These are phyloP conservation scores for Cyclotella baltica DNA, from an alignment of 108 stramenopile species.

Conservation along the genomic window DNA sequence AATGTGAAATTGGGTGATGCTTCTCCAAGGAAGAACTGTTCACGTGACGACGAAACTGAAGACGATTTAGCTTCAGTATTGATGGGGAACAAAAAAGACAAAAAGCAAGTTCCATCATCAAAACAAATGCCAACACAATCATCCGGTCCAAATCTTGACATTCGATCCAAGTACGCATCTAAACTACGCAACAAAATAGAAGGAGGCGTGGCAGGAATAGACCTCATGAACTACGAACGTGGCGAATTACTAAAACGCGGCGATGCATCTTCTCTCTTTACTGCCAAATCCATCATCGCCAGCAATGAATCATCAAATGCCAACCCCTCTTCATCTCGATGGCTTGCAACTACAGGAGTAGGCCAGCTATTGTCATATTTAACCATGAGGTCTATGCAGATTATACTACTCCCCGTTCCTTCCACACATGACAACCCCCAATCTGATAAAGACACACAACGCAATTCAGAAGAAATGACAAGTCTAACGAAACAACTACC, in stretches of 20 bases:
- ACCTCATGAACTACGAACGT: slow-evolving; percentile 72
- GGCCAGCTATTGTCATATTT: slow-evolving; percentile 71
- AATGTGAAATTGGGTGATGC: slow-evolving; percentile 58
- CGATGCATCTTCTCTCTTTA: slow-evolving; percentile 81
- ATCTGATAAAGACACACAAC: slow-evolving; percentile 37
- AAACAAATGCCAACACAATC: background rate
- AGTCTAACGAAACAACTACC: slow-evolving; percentile 71
- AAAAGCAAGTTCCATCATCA: slow-evolving; percentile 5
- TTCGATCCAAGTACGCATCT: slow-evolving; percentile 82
- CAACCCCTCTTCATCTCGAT: slow-evolving; percentile 47
- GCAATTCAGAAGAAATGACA: slow-evolving; percentile 53
- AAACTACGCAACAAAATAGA: slow-evolving; percentile 67
- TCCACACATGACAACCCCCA: slow-evolving; percentile 33
- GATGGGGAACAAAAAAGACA: slow-evolving; percentile 18
- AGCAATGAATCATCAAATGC: slow-evolving; percentile 15
- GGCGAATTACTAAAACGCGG: slow-evolving; percentile 54
- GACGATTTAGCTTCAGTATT: slow-evolving; percentile 56
- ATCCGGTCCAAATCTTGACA: slow-evolving; percentile 43
- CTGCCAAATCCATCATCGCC: slow-evolving; percentile 63
- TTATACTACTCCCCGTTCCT: slow-evolving; percentile 74
- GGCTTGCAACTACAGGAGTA: slow-evolving; percentile 83
- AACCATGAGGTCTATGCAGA: slow-evolving; percentile 73
- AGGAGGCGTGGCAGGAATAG: slow-evolving; percentile 76
- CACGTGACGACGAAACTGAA: slow-evolving; percentile 28
- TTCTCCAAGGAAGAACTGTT: background rate